Conservation (phyloP, 306 rosid species). For the Cucumis cinereus region DNA sequence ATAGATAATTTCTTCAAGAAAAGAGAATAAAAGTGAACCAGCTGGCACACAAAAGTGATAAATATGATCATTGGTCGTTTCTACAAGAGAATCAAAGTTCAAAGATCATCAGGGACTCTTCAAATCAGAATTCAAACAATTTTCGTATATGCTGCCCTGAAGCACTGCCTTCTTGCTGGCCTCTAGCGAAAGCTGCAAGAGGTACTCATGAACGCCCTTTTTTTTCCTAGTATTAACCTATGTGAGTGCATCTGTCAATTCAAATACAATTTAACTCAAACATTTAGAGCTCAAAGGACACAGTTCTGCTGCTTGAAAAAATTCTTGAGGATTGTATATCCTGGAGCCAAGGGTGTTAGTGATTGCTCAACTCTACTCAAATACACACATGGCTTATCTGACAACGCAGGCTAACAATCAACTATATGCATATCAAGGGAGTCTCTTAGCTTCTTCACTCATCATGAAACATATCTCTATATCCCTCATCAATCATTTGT, state of each 20-base stretch:
- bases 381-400: too few species aligned
- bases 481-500: too few species aligned
- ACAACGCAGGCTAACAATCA: too few species aligned
- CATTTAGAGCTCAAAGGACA: conserved; percentile 5
- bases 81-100: background rate
- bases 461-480: too few species aligned
- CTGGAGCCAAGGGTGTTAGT: too few species aligned
- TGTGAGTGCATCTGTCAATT: conserved; percentile 53
- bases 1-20: background rate
- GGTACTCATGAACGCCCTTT: conserved; percentile 38
- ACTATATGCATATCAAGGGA: too few species aligned
- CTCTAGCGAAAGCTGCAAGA: conserved; percentile 55
- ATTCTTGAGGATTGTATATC: conserved; percentile 2
- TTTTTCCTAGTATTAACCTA: conserved; percentile 41
- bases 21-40: background rate
- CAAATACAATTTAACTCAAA: conserved; percentile 13
- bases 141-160: conserved; percentile 49
- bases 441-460: too few species aligned
- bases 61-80: background rate
- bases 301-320: background rate
- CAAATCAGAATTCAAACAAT: conserved; percentile 8
- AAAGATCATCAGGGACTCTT: background rate
- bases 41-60: background rate
- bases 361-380: too few species aligned
- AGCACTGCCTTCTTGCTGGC: conserved; percentile 64